Evolutionary conservation across 257 asterid species (phyloP).

Genomic region (Solanum verrucosum): DNA sequence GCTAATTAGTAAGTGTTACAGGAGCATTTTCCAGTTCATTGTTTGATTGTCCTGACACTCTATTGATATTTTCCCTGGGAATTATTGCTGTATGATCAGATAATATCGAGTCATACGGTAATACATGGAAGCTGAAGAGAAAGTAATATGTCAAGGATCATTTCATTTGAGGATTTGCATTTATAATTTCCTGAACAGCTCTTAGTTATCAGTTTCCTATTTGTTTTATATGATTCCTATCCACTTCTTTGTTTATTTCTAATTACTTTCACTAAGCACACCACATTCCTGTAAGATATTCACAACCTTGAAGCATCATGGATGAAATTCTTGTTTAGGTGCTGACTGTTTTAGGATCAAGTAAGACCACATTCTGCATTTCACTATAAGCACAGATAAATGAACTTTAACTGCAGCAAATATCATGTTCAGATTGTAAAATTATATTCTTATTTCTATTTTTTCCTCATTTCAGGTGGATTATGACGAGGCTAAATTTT

Average conservation of each 20-base stretch:
- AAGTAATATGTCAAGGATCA: neutral
- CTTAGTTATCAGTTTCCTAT: neutral
- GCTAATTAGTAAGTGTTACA: neutral
- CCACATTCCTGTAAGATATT: neutral
- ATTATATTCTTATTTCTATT: constrained; percentile 1
- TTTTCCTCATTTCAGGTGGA: constrained; percentile 67
- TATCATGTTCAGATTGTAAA: constrained; percentile 11
- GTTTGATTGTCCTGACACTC: neutral
- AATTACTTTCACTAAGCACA: neutral
- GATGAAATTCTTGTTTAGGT: neutral
- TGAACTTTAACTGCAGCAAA: neutral
- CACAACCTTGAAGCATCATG: neutral
- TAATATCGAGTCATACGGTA: neutral
- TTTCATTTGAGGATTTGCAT: neutral
- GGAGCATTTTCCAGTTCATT: neutral
- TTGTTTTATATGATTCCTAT: neutral
- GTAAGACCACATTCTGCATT: neutral
- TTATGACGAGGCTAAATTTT: constrained; percentile 82
- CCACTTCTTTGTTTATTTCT: neutral
- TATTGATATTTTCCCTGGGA: neutral
- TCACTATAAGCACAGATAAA: neutral
- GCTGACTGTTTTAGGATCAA: neutral
- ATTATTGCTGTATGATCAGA: neutral
- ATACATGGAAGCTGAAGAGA: neutral
- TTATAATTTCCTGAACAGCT: neutral